Conservation (phyloP, 257 asterid species). For the Parsonsia alboflavescens region DNA sequence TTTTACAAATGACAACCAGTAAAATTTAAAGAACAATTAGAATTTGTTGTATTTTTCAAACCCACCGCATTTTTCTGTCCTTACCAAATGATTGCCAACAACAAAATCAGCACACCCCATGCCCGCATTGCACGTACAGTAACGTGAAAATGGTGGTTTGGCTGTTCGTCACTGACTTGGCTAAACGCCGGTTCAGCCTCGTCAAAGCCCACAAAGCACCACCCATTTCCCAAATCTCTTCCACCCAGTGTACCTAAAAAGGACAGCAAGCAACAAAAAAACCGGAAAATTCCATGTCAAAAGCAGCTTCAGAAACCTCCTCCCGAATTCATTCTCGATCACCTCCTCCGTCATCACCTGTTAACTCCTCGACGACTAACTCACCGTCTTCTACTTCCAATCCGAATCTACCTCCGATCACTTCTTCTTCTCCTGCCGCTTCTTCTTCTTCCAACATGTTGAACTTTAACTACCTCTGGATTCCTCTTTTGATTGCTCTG, state of each 20-base stretch:
- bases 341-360: background rate
- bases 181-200: background rate
- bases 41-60: no score
- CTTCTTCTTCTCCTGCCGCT: conserved; percentile 18
- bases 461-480: conserved; percentile 32
- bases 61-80: no score
- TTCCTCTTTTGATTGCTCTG: conserved; percentile 47
- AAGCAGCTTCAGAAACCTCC: background rate
- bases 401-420: conserved; percentile 7
- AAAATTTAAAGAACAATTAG: no score
- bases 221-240: background rate
- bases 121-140: no score
- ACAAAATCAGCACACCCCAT: no score
- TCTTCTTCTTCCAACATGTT: conserved; percentile 40
- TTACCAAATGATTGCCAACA: no score
- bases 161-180: no score
- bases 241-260: background rate
- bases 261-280: no score
- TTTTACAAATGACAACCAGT: no score
- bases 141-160: no score
- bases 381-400: conserved; percentile 13
- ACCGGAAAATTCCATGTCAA: conserved; percentile 11
- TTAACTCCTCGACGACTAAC: conserved; percentile 7
- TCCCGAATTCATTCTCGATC: background rate
- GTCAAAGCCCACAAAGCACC: background rate